Evolutionary conservation across 1,284 basidiomycete species (phyloP).

Genomic region (Rhodotorula sp.): DNA sequence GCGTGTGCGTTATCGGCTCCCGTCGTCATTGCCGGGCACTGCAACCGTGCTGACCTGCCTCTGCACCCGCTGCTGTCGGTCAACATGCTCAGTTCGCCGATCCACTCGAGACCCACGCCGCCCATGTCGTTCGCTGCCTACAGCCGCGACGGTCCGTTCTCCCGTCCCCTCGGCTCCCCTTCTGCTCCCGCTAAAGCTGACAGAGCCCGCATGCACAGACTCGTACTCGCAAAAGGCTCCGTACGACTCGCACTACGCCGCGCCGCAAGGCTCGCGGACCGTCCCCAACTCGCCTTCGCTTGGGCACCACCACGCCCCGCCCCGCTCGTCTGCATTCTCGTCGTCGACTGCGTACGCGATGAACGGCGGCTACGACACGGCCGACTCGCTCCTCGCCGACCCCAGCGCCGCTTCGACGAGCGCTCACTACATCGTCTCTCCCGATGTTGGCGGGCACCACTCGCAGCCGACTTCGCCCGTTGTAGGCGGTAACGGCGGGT

Average conservation of each 20-base stretch:
- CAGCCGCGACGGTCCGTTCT: background rate
- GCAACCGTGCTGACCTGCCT: too few relatives aligned
- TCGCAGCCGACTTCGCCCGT: background rate
- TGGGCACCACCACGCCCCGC: constrained; percentile 4
- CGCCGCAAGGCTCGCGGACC: background rate
- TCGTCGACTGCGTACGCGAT: background rate
- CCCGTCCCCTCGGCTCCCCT: background rate
- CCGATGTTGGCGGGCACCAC: constrained; percentile 1
- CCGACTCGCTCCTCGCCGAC: background rate
- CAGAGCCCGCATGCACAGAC: background rate
- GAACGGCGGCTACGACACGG: background rate
- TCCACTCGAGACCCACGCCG: background rate
- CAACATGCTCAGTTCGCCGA: background rate
- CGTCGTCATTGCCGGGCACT: too few relatives aligned
- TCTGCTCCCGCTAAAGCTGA: background rate
- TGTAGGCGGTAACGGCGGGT: background rate
- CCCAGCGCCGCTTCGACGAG: background rate
- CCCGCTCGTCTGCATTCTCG: background rate
- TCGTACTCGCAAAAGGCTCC: background rate
- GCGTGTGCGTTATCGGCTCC: too few relatives aligned
- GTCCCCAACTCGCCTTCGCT: constrained; percentile 3
- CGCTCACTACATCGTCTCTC: background rate
- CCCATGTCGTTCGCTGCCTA: background rate
- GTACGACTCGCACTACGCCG: constrained; percentile 3
- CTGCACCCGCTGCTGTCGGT: background rate